Conservation (phyloP, 192 early-diverging fungal species). For the Phycomyces blakesleeanus region DNA sequence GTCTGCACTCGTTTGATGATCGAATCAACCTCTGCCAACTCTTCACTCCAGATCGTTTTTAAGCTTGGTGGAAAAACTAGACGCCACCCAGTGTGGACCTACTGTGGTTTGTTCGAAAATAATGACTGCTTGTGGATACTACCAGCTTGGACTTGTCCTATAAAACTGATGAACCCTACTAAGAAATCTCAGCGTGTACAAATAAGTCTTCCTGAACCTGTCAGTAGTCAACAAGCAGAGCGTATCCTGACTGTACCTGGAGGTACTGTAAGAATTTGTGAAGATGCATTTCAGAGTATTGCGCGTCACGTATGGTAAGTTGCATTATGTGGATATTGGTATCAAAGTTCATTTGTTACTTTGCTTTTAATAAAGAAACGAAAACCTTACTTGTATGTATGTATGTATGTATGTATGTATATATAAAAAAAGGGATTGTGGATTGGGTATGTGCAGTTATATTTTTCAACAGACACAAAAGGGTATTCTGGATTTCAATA, state of each 20-base stretch:
- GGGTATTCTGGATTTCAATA: neutral
- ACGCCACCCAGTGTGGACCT: constrained; percentile 2
- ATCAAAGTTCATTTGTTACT: too few relatives aligned
- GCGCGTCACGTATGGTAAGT: constrained; percentile 33
- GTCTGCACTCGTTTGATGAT: constrained; percentile 13
- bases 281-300: constrained; percentile 32
- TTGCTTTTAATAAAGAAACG: neutral
- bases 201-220: neutral
- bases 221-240: constrained; percentile 23
- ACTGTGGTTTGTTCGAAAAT: neutral
- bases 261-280: constrained; percentile 7
- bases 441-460: constrained; percentile 28
- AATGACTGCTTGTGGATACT: constrained; percentile 9
- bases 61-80: neutral
- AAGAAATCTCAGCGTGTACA: neutral
- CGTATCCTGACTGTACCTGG: neutral
- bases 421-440: constrained; percentile 25
- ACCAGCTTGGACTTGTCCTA: constrained; percentile 17
- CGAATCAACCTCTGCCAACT: neutral
- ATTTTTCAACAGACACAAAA: neutral
- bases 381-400: neutral
- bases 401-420: too few relatives aligned
- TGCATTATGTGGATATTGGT: too few relatives aligned
- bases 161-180: neutral
- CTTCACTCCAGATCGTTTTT: neutral